Conservation (phyloP, 1,284 basidiomycete genomes). For the Agroathelia rolfsii region DNA sequence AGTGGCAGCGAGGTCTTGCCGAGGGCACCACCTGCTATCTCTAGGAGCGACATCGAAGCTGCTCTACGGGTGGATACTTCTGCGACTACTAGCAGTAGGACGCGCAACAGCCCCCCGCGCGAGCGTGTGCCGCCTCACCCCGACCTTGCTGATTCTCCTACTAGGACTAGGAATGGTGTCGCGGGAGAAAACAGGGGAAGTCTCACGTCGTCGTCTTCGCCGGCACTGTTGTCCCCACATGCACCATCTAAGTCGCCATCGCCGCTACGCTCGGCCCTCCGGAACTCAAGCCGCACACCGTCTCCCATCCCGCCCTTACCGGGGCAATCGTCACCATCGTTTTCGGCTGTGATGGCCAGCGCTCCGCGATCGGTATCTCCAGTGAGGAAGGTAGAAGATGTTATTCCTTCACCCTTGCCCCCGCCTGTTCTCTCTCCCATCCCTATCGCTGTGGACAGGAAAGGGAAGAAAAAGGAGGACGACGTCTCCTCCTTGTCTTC, state of each 20-base stretch:
- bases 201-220: too few species aligned
- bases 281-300: constrained; percentile 40
- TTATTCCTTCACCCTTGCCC: too few species aligned
- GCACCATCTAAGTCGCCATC: too few species aligned
- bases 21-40: too few species aligned
- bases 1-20: constrained; percentile 19
- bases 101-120: constrained; percentile 3
- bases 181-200: constrained; percentile 2
- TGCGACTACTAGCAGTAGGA: neutral
- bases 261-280: constrained; percentile 56
- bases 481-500: constrained; percentile 41
- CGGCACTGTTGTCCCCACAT: too few species aligned
- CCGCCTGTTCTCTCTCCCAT: too few species aligned
- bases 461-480: constrained; percentile 15
- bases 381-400: too few species aligned
- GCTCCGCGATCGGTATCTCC: constrained; percentile 3
- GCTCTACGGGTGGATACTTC: neutral
- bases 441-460: neutral
- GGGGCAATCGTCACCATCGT: constrained; percentile 3
- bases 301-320: constrained; percentile 22
- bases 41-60: constrained; percentile 12
- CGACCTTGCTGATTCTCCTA: too few species aligned
- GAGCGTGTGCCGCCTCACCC: constrained; percentile 6
- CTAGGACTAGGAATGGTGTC: constrained; percentile 2
- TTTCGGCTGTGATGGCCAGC: constrained; percentile 6